A percentile compares a stretch with the other conserved stretches of the same genome.
Evolutionary conservation across 768 basidiomycete genomes (phyloP).

Genomic region (Mycena vitilis): DNA sequence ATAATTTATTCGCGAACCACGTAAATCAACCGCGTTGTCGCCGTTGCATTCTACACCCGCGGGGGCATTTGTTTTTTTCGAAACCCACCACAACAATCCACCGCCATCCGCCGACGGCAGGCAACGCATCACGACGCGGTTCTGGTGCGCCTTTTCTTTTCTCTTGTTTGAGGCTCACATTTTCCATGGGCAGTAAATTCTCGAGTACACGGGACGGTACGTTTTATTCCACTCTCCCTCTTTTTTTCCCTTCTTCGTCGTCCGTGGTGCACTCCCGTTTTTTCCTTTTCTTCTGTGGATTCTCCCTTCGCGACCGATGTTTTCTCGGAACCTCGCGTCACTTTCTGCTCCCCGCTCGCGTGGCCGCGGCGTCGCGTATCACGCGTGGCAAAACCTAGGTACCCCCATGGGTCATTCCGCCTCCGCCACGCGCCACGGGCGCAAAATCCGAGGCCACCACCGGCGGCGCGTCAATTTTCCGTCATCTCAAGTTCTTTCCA

Average conservation of each 20-base stretch:
- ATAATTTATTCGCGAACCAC: no score
- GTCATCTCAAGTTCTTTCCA: no score
- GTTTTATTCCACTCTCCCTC: conserved; percentile 26
- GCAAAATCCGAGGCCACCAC: no score
- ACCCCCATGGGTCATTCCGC: no score
- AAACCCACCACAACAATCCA: neutral
- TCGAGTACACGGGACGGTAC: conserved; percentile 67
- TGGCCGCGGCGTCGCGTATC: no score
- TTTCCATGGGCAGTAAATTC: conserved; percentile 68
- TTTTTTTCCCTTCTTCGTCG: no score
- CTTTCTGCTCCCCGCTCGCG: no score
- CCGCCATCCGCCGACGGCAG: conserved; percentile 47
- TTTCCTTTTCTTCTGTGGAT: neutral
- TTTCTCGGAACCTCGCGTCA: neutral
- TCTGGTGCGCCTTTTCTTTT: conserved; percentile 69
- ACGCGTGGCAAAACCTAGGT: no score
- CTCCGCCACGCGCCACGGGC: no score
- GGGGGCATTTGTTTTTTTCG: neutral
- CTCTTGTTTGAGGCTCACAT: conserved; percentile 17
- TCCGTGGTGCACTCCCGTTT: no score
- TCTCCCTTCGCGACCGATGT: neutral
- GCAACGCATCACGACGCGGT: conserved; percentile 85
- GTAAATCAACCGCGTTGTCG: neutral
- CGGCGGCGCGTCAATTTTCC: no score
- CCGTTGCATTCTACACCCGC: neutral